Evolutionary conservation across 768 basidiomycete genomes (phyloP).

Genomic region (Psilocybe cubensis): DNA sequence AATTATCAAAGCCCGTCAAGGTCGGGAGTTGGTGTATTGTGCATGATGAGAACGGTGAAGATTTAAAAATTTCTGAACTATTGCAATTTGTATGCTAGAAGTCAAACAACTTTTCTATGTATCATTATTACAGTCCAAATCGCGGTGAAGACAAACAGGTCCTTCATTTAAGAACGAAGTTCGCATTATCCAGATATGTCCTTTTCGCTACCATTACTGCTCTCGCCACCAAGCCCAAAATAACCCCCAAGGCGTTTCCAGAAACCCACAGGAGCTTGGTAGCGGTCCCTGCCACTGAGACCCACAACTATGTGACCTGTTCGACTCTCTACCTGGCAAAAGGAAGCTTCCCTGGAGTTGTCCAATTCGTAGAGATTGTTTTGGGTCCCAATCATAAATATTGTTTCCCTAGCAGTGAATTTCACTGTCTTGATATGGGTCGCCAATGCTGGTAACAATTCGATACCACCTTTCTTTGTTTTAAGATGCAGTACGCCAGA

Average conservation of each 20-base stretch:
- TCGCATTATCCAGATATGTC: background rate
- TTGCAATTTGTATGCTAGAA: too few species aligned
- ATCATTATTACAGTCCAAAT: too few species aligned
- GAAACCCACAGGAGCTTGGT: conserved; percentile 34
- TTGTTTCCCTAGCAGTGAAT: conserved; percentile 36
- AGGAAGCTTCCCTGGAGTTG: conserved; percentile 33
- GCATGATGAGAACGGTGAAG: background rate
- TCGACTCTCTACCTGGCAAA: conserved; percentile 40
- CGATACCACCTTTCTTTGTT: conserved; percentile 33
- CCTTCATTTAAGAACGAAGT: background rate
- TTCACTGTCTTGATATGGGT: conserved; percentile 35
- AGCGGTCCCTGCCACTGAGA: conserved; percentile 43
- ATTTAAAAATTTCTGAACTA: too few species aligned
- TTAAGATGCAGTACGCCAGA: conserved; percentile 39
- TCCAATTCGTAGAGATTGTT: conserved; percentile 15
- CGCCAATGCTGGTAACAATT: conserved; percentile 38
- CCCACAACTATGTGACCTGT: conserved; percentile 47
- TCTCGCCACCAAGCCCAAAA: conserved; percentile 5
- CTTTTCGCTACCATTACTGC: background rate
- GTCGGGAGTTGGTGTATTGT: conserved; percentile 1
- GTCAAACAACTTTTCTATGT: too few species aligned
- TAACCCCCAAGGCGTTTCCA: conserved; percentile 42
- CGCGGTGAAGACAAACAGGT: too few species aligned
- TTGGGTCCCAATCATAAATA: conserved; percentile 40
- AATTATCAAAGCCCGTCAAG: conserved; percentile 7